Conservation (phyloP, 2,329 filamentous ascomycete species). For the Byssoonygena ceratinophila region DNA sequence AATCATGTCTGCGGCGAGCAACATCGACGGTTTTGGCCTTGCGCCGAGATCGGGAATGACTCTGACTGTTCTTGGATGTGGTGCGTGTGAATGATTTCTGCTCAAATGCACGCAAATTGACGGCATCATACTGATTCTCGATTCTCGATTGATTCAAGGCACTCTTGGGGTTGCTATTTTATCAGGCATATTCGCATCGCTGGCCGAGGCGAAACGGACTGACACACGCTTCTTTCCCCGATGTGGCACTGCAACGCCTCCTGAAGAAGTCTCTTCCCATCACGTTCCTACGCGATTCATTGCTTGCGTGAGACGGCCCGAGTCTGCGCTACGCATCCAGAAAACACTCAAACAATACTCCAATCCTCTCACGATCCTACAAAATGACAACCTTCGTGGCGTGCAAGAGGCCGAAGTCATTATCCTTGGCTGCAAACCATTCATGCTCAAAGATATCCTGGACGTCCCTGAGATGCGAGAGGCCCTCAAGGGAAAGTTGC, state of each 20-base stretch:
- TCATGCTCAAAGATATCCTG: slow-evolving; percentile 60
- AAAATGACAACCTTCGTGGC: slow-evolving; percentile 60
- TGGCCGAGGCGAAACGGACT: slow-evolving; percentile 43
- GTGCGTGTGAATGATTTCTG: slow-evolving; percentile 35
- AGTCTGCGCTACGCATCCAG: slow-evolving; percentile 59
- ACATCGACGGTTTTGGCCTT: slow-evolving; percentile 27
- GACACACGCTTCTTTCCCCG: slow-evolving; percentile 24
- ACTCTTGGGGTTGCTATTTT: slow-evolving; percentile 81
- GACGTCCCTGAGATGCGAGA: slow-evolving; percentile 56
- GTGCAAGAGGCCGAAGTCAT: slow-evolving; percentile 60
- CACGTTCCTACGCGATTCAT: slow-evolving; percentile 65
- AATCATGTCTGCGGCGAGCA: slow-evolving; percentile 9
- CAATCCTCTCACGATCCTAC: slow-evolving; percentile 53
- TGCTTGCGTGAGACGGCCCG: slow-evolving; percentile 63
- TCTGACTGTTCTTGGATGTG: slow-evolving; percentile 71
- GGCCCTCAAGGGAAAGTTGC: slow-evolving; percentile 65
- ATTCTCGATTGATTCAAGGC: slow-evolving; percentile 40
- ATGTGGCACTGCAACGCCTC: slow-evolving; percentile 31
- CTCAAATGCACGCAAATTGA: background rate
- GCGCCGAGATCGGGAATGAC: slow-evolving; percentile 41
- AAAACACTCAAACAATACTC: slow-evolving; percentile 54
- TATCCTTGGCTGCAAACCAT: slow-evolving; percentile 70
- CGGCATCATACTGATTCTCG: slow-evolving; percentile 1
- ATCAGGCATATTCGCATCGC: slow-evolving; percentile 63
- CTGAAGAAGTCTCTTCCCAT: slow-evolving; percentile 36